Percentiles rank a stretch among this genome's conserved stretches.
These are phyloP conservation scores for Clavispora asparagi DNA, from an alignment of 805 yeast genomes.

Conservation along the genomic window DNA sequence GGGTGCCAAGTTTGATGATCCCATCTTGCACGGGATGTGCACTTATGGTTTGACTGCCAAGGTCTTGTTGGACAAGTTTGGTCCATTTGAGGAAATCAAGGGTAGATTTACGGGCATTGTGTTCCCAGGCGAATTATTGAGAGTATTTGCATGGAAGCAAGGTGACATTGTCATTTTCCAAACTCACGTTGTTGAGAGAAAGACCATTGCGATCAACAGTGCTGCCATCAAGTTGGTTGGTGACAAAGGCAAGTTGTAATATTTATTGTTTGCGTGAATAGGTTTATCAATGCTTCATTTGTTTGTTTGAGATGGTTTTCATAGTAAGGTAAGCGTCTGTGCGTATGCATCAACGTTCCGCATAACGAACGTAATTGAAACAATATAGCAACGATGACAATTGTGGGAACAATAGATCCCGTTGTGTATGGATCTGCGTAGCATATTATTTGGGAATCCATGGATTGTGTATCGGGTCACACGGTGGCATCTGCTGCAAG, in stretches of 20 bases:
- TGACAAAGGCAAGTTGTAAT: conserved; percentile 37
- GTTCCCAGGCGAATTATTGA: conserved; percentile 88
- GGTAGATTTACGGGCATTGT: conserved; percentile 88
- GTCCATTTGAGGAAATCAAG: conserved; percentile 78
- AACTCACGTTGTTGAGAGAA: conserved; percentile 74
- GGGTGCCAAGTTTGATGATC: conserved; percentile 77
- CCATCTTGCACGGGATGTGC: conserved; percentile 91
- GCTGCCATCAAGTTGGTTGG: conserved; percentile 68
- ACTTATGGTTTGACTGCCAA: conserved; percentile 80
- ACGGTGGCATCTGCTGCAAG: no score
- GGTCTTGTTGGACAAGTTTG: conserved; percentile 71
- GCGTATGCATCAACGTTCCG: background rate
- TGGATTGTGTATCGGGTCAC: no score
- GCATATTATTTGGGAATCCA: background rate
- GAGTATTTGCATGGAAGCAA: conserved; percentile 78
- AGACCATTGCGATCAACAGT: conserved; percentile 71
- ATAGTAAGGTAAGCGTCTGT: background rate
- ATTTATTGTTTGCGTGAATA: conserved; percentile 1
- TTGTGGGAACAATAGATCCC: background rate
- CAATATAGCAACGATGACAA: no score
- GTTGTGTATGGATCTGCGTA: background rate
- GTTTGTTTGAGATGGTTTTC: background rate
- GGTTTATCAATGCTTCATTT: conserved; percentile 3
- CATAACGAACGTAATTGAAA: no score
- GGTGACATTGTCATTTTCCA: conserved; percentile 72